Evolutionary conservation across 768 basidiomycete genomes (phyloP), one percentile per base, ranked within the genome.

Genomic region (Tricholoma matsutake): DNA sequence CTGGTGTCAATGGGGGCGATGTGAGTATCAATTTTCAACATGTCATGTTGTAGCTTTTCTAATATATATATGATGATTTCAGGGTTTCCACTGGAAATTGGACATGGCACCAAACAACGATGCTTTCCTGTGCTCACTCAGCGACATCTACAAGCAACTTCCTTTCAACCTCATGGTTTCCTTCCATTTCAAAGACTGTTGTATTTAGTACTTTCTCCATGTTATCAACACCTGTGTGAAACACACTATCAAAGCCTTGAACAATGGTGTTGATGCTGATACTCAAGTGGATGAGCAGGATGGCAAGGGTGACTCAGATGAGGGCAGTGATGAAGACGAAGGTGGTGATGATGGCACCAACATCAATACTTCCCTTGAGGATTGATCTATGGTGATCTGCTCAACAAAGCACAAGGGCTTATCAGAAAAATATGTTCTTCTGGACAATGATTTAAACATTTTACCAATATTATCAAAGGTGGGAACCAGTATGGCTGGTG

Each of bases 151-250:
- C 16, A 22, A 49, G 3, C 14, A 18, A 14, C 11, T 56, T 28
- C 11, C 16, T 11, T 57, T 37, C 18, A 56, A 60, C 6, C 59
- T 64, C 4, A 4, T 20, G 3, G 22, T 25, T 25, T 25, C 22
- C 22, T 66, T 68, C 13, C 28, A 68, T 22, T 10, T 39, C 3
- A 25, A 53, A 6, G 63, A 66, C 28, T 29, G 18, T 16, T n/a
- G 45, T 3, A 57, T 71, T 20, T 34, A 57, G 43, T 70, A 69
- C 51, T 65, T 71, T n/a, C 65, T 64, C 0, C 67, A 70, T 32
- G 65, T 70, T 20, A 51, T 59, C n/a, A n/a, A n/a, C n/a, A n/a
- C n/a, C n/a, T n/a, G n/a, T n/a, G n/a, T n/a, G n/a, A n/a, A 58
- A 20, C 67, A 65, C 41, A 35, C 57, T 7, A 20, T 68, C 22